Conservation (phyloP, 495 filamentous ascomycete genomes). For the Penicillium argentinense region DNA sequence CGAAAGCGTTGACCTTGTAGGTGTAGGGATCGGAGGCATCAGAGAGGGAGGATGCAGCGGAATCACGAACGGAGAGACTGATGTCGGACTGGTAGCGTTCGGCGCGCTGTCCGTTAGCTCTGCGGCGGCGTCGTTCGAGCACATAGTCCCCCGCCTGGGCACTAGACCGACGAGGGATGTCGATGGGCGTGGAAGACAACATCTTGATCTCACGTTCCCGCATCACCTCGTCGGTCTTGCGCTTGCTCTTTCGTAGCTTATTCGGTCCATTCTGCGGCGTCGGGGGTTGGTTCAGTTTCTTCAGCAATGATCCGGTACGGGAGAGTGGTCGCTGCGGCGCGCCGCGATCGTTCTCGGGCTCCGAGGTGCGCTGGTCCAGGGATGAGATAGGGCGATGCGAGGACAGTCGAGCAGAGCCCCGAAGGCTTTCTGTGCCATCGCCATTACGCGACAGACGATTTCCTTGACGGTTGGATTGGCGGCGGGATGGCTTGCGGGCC, state of each 20-base stretch:
- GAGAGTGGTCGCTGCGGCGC: slow-evolving; percentile 30
- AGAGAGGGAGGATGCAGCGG: slow-evolving; percentile 70
- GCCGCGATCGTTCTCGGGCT: slow-evolving; percentile 9
- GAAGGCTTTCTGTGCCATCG: slow-evolving; percentile 28
- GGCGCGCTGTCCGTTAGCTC: slow-evolving; percentile 54
- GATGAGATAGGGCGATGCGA: slow-evolving; percentile 26
- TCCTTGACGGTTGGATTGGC: slow-evolving; percentile 40
- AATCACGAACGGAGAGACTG: slow-evolving; percentile 69
- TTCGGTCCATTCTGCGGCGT: slow-evolving; percentile 34
- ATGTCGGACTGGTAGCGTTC: slow-evolving; percentile 68
- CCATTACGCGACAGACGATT: slow-evolving; percentile 32
- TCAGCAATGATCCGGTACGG: slow-evolving; percentile 64
- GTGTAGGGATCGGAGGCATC: slow-evolving; percentile 66
- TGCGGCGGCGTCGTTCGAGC: slow-evolving; percentile 64
- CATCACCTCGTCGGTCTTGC: slow-evolving; percentile 67
- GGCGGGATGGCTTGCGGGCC: slow-evolving; percentile 43
- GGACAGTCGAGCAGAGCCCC: slow-evolving; percentile 34
- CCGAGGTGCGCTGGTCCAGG: slow-evolving; percentile 15
- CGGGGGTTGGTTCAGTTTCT: slow-evolving; percentile 58
- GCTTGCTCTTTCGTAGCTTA: slow-evolving; percentile 70
- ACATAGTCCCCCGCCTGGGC: slow-evolving; percentile 40
- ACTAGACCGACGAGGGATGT: slow-evolving; percentile 59
- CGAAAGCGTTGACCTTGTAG: slow-evolving; percentile 73
- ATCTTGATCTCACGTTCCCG: slow-evolving; percentile 83
- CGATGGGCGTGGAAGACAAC: slow-evolving; percentile 68